A percentile compares a stretch with the other conserved stretches of the same genome.
Evolutionary conservation across 371 early-diverging fungal genomes (phyloP).

Genomic region (Nosema muscidifuracis): DNA sequence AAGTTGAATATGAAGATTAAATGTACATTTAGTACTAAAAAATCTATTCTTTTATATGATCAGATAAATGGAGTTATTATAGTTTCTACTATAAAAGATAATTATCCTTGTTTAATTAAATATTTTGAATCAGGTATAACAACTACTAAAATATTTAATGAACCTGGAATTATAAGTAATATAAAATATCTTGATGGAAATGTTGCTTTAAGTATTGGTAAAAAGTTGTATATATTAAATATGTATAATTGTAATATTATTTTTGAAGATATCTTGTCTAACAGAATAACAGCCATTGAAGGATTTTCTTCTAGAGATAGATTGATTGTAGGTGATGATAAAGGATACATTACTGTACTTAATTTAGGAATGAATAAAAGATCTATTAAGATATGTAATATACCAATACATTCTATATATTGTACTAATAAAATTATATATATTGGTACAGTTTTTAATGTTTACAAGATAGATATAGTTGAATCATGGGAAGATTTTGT

Average conservation of each 20-base stretch:
- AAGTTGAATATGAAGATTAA: neutral
- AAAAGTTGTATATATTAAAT: slow-evolving; percentile 37
- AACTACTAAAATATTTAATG: neutral
- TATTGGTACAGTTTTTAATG: slow-evolving; percentile 16
- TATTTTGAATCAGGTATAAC: neutral
- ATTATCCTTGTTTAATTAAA: neutral
- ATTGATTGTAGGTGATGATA: slow-evolving; percentile 38
- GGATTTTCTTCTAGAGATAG: slow-evolving; percentile 24
- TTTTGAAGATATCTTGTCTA: neutral
- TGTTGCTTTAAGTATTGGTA: slow-evolving; percentile 7
- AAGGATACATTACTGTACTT: slow-evolving; percentile 32
- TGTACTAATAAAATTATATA: neutral
- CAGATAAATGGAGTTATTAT: neutral
- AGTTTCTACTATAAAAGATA: neutral
- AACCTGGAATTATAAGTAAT: slow-evolving; percentile 12
- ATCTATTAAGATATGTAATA: slow-evolving; percentile 14
- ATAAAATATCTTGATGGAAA: slow-evolving; percentile 44
- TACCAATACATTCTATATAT: slow-evolving; percentile 24
- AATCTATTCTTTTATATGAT: neutral
- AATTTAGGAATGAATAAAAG: neutral
- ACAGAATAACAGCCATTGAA: slow-evolving; percentile 24
- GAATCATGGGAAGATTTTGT: neutral
- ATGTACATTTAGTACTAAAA: neutral
- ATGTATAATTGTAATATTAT: slow-evolving; percentile 17
- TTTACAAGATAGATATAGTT: slow-evolving; percentile 11